A percentile compares a stretch with the other conserved stretches of the same genome.
Evolutionary conservation across 73 alveolate genomes (phyloP).

Genomic region (Tetrahymena borealis): DNA sequence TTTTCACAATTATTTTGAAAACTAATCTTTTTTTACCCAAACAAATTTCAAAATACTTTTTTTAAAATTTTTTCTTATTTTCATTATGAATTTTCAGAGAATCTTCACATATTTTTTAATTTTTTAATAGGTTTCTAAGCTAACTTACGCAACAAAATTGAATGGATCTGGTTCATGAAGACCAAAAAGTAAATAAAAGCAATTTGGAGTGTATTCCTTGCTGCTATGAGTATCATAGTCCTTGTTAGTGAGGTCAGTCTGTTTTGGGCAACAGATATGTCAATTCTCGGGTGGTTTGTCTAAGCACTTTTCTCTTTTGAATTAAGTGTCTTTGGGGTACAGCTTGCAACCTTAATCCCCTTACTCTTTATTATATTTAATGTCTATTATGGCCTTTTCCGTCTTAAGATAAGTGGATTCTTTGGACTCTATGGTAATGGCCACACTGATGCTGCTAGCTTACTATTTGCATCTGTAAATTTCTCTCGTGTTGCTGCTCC

Average conservation of each 20-base stretch:
- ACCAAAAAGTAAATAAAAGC: conserved; percentile 12
- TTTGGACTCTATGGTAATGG: conserved; percentile 29
- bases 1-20: no score
- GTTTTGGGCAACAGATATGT: conserved; percentile 8
- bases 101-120: no score
- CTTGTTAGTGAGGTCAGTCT: conserved; percentile 10
- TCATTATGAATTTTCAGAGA: no score
- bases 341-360: conserved; percentile 18
- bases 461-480: conserved; percentile 33
- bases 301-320: background rate
- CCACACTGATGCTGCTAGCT: conserved; percentile 43
- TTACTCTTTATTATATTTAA: conserved; percentile 28
- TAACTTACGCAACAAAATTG: background rate
- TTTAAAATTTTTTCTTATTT: no score
- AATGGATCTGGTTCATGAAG: conserved; percentile 27
- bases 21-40: no score
- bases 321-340: conserved; percentile 4
- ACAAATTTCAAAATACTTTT: no score
- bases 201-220: background rate
- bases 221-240: conserved; percentile 11
- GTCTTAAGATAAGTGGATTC: conserved; percentile 32
- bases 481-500: conserved; percentile 43
- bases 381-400: conserved; percentile 42
- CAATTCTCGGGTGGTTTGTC: conserved; percentile 24
- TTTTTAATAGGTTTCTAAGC: background rate